Base-by-base conservation (phyloP, 2,329 filamentous ascomycete genomes). In the Rhynchosporium secalis region DNA sequence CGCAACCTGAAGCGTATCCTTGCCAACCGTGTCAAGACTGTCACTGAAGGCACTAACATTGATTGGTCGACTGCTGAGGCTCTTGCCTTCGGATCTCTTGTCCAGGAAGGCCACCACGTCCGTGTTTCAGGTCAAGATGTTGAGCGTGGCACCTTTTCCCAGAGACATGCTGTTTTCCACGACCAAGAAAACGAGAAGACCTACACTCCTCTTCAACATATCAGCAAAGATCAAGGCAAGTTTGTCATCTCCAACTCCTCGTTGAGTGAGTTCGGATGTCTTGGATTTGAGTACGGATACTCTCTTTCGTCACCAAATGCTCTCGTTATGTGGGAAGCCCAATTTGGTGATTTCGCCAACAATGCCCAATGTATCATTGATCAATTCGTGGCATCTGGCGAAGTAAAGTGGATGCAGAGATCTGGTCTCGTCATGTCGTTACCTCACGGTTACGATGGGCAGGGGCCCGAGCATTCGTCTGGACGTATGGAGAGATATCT, bases 301-400 rank as follows among this genome's bases (percentile, higher is more conserved):
- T 99, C 95, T 3, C 81, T 99, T 65, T 96, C 93, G 33, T 98
- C 95, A 36, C 95, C 95, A 62, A 96, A 97, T 75, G 94, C 95
- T 43, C 86, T 99, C 31, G 94, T 99, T 71, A 96, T 99, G 87
- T 99, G 95, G 95, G 95, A 99, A 80, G 95, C 95, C 43, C 95
- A 99, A 78, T 99, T 99, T 74, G 95, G 95, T 83, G 95, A 99
- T 79, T 99, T 99, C 73, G 95, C 95, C 83, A 99, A 99, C 85
- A 99, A 97, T 74, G 94, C 95, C 48, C 95, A 99, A 80, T 96
- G 92, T 77, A 96, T 99, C 78, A 96, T 99, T 74, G 95, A 99
- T 77, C 95, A 99, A 79, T 99, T 99, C 80, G 89, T 99, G 72
- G 94, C 95, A 56, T 97, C 95, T 66, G 95, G 95, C 75, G 95